phyloP scores from a whole-genome alignment of 164 flowering plant species.

The Liriodendron chinense region DNA sequence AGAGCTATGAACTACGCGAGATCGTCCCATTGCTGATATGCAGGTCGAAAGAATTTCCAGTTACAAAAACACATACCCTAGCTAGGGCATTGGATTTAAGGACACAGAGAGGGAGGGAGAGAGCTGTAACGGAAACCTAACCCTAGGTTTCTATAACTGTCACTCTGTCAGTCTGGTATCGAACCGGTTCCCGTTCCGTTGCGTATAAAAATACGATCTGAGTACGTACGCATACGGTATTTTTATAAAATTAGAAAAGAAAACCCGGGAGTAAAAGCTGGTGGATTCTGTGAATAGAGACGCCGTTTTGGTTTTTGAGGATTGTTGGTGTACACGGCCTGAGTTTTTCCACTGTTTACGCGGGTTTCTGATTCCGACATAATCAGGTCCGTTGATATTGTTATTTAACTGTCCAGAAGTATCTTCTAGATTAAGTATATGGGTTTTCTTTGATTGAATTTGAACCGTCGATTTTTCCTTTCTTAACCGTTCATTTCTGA shows the following conservation, averaged over 20 bases:
- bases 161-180: not conserved
- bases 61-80: not conserved
- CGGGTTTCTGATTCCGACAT: too few relatives aligned
- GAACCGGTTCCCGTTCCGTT: not conserved
- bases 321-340: too few relatives aligned
- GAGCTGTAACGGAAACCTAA: slow-evolving; percentile 1
- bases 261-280: not conserved
- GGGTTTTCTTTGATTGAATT: too few relatives aligned
- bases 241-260: not conserved
- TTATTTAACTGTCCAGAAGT: too few relatives aligned
- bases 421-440: too few relatives aligned
- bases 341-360: too few relatives aligned
- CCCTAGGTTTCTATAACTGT: slow-evolving; percentile 5
- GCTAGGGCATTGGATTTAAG: slow-evolving; percentile 1
- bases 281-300: too few relatives aligned
- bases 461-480: too few relatives aligned
- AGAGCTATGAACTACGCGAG: slow-evolving; percentile 45
- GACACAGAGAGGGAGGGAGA: not conserved
- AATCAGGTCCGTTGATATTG: too few relatives aligned
- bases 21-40: slow-evolving; percentile 52
- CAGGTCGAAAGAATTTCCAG: slow-evolving; percentile 1
- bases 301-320: too few relatives aligned
- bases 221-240: not conserved
- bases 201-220: not conserved
- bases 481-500: too few relatives aligned